Conservation (phyloP, 441 rosid species). For the Adansonia madagascariensis region DNA sequence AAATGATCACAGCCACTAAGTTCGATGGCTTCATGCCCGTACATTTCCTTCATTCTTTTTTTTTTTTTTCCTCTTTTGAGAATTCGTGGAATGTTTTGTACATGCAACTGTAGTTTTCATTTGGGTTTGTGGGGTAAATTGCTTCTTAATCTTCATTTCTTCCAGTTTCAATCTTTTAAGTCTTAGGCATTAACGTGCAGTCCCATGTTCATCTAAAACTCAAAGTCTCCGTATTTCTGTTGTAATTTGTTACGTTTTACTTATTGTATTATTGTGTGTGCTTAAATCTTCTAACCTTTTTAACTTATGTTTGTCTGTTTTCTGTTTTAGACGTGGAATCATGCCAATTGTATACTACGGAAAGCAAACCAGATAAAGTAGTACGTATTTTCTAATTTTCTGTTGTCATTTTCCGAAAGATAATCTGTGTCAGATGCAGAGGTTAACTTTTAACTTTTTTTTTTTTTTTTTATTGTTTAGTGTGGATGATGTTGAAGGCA, state of each 20-base stretch:
- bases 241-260: neutral
- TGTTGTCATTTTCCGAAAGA: conserved; percentile 6
- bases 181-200: neutral
- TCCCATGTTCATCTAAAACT: neutral
- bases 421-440: conserved; percentile 7
- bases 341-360: conserved; percentile 71
- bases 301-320: conserved; percentile 21
- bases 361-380: conserved; percentile 80
- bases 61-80: neutral
- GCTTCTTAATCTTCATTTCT: neutral
- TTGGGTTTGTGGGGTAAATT: neutral
- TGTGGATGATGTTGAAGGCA: conserved; percentile 84
- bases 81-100: conserved; percentile 1
- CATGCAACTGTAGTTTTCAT: neutral
- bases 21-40: conserved; percentile 97
- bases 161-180: neutral
- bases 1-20: conserved; percentile 79
- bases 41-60: conserved; percentile 21
- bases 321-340: conserved; percentile 83
- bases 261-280: neutral
- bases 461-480: conserved; percentile 37
- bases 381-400: conserved; percentile 48
- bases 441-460: neutral
- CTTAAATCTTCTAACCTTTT: conserved; percentile 21
- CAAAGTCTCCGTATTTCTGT: neutral